Percentiles rank a stretch among this genome's conserved stretches.
These are phyloP conservation scores for Apiospora hydei DNA, from an alignment of 2,329 filamentous ascomycete species.

Conservation along the genomic window DNA sequence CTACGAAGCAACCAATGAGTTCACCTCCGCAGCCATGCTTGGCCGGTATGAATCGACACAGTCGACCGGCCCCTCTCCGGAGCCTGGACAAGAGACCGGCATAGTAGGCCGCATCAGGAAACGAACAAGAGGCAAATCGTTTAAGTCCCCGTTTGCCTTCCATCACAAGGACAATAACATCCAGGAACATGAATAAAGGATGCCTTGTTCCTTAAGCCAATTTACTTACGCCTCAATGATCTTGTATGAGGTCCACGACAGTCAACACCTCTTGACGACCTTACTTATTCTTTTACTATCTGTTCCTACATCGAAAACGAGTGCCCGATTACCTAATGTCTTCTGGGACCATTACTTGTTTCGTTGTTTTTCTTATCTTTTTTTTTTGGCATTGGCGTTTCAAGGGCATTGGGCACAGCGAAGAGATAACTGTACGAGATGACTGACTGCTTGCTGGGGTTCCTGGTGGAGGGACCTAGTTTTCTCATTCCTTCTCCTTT, in stretches of 20 bases:
- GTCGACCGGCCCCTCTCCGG: constrained; percentile 43
- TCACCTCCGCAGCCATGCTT: constrained; percentile 87
- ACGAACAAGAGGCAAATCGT: constrained; percentile 45
- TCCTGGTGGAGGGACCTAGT: constrained; percentile 20
- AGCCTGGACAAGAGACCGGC: constrained; percentile 33
- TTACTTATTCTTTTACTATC: not conserved
- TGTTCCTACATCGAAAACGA: constrained; percentile 11
- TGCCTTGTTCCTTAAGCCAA: not conserved
- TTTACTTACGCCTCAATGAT: constrained; percentile 12
- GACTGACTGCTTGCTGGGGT: constrained; percentile 26
- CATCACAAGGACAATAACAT: constrained; percentile 40
- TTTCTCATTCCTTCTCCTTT: constrained; percentile 1
- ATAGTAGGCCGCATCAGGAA: constrained; percentile 42
- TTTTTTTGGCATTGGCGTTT: constrained; percentile 26
- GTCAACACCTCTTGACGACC: constrained; percentile 16
- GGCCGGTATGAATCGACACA: constrained; percentile 81
- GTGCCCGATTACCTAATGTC: not conserved
- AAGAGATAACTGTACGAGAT: constrained; percentile 30
- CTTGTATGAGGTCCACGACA: constrained; percentile 19
- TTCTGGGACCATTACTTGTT: not conserved
- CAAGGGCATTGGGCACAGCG: constrained; percentile 28
- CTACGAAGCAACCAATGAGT: constrained; percentile 88
- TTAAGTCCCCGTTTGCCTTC: constrained; percentile 42
- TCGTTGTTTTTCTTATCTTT: constrained; percentile 15
- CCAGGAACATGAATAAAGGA: constrained; percentile 38